Evolutionary conservation across 2,329 filamentous ascomycete species (phyloP), one percentile per base, ranked within the genome.

Genomic region (Taxawa tesnikishii): DNA sequence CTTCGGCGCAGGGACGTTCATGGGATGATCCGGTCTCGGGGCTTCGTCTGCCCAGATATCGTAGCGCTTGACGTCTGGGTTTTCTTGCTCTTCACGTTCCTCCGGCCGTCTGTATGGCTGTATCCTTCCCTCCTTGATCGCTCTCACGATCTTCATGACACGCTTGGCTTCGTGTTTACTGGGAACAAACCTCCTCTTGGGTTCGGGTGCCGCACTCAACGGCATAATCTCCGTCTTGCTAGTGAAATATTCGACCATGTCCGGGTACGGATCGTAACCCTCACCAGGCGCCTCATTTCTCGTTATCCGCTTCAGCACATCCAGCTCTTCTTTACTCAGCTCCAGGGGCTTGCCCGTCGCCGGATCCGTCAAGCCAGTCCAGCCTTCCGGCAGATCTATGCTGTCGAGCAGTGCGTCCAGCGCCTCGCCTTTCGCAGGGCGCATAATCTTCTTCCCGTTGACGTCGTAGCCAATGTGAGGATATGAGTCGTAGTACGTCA

Each of bases 381-480:
- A 98, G 42, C 88, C 90, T 66, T 94, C 85, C 10, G 90, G 90
- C 21, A 98, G 68, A 51, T 98, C 90, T 48, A 98, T 98, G 58
- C 83, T 94, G 49, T 98, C 88, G 7, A 98, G 68, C 26, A 98
- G 68, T 9, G 85, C 84, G 64, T 98, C 90, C 18, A 98, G 64
- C 21, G 90, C 90, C 54, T 94, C 81, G 32, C 88, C 88, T 45
- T 85, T 88, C 4, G 92, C 90, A 5, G 90, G 90, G 32, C 90
- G 80, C 77, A 94, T 83, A 42, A 98, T 94, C 58, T 83, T 92
- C 70, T 92, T 94, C 56, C 90, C 90, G 56, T 98, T 93, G 63
- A 98, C 96, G 49, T 94, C 83, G 60, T 98, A 98, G 38, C 90
- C 90, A 53, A 98, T 94, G 55, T 98, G 90, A 31, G 90, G 90